These are phyloP conservation scores for Diaporthe citrichinensis DNA, from an alignment of 2,329 filamentous ascomycete genomes.

Conservation along the genomic window DNA sequence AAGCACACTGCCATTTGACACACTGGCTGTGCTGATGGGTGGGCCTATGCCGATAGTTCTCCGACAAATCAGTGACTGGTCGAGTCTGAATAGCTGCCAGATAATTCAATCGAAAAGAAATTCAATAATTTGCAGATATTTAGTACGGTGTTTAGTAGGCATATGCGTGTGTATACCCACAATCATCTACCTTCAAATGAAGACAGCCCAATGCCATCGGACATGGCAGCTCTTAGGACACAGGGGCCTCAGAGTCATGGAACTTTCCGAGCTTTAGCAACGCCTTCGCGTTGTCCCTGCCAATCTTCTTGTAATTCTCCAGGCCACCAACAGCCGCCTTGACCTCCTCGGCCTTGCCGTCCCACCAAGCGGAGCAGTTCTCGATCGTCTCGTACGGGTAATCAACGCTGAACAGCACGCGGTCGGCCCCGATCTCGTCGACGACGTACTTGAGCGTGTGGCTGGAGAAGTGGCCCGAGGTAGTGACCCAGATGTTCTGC, in stretches of 20 bases:
- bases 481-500: slow-evolving; percentile 70
- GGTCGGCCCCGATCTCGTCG: slow-evolving; percentile 62
- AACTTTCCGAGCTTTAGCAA: slow-evolving; percentile 55
- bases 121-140: too few species aligned
- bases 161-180: too few species aligned
- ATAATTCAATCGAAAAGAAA: too few species aligned
- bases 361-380: slow-evolving; percentile 59
- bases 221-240: background rate
- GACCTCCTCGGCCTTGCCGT: slow-evolving; percentile 48
- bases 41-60: too few species aligned
- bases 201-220: too few species aligned
- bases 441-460: slow-evolving; percentile 64
- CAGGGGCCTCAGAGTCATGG: slow-evolving; percentile 34
- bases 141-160: too few species aligned
- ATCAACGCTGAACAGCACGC: slow-evolving; percentile 67
- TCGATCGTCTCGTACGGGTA: slow-evolving; percentile 65
- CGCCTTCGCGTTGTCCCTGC: slow-evolving; percentile 59
- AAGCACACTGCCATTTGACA: too few species aligned
- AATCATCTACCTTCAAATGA: too few species aligned
- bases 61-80: too few species aligned
- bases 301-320: slow-evolving; percentile 56
- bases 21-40: too few species aligned
- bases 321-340: slow-evolving; percentile 41
- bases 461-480: slow-evolving; percentile 69
- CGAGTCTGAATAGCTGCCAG: too few species aligned